phyloP scores from a whole-genome alignment of 331 rosid species.

The Quercus phellos region DNA sequence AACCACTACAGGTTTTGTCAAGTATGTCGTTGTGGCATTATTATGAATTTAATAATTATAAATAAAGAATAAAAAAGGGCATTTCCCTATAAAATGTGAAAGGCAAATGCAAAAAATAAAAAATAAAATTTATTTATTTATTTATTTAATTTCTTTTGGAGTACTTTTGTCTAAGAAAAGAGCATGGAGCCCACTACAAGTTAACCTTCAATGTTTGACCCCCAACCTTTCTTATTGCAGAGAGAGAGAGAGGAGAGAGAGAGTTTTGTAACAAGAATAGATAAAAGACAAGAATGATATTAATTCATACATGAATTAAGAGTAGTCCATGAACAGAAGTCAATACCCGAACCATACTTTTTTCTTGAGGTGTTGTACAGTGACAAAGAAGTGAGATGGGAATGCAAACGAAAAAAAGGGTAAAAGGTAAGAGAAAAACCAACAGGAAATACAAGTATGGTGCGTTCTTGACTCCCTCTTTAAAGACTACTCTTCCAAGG shows the following conservation, averaged over 20 bases:
- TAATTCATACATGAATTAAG: background rate
- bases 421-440: background rate
- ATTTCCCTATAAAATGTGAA: no score
- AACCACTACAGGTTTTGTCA: no score
- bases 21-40: no score
- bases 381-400: background rate
- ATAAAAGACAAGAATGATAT: background rate
- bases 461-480: slow-evolving; percentile 95
- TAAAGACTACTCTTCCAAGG: slow-evolving; percentile 7
- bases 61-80: no score
- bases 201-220: slow-evolving; percentile 39
- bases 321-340: slow-evolving; percentile 55
- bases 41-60: no score
- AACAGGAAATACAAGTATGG: slow-evolving; percentile 36
- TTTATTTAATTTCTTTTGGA: slow-evolving; percentile 12
- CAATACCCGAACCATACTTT: slow-evolving; percentile 93
- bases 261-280: slow-evolving; percentile 4
- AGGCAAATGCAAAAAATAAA: no score
- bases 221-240: background rate
- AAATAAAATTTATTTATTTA: background rate
- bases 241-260: background rate
- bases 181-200: slow-evolving; percentile 52
- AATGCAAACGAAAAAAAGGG: background rate
- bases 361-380: slow-evolving; percentile 19
- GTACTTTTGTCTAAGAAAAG: slow-evolving; percentile 8